Evolutionary conservation across 768 basidiomycete genomes (phyloP), one percentile per base, ranked within the genome.

Genomic region (Suillus bovinus): DNA sequence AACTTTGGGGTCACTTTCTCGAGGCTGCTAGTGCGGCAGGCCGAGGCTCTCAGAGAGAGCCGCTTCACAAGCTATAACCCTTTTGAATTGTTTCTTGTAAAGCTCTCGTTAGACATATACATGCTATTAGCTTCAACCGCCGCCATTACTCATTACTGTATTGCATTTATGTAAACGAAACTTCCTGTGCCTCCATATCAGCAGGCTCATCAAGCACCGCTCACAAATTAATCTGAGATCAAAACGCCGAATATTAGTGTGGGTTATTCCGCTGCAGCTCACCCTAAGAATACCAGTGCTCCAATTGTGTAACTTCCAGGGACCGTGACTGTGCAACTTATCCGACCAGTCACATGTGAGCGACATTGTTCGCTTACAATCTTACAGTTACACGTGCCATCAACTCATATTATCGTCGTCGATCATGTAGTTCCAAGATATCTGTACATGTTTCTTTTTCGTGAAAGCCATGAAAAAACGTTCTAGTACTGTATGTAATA

Each of bases 401-500:
- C n/a, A n/a, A n/a, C n/a, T n/a, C n/a, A n/a, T n/a, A n/a, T n/a
- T n/a, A n/a, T n/a, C n/a, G n/a, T n/a, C n/a, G n/a, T n/a, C n/a
- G n/a, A n/a, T n/a, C n/a, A 13, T 24, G 22, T 36, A 54, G 34
- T 54, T 34, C 22, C 53, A 55, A 55, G 54, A 55, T 38, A 17
- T 50, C 54, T 16, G n/a, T n/a, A n/a, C n/a, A n/a, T n/a, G 16
- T 17, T 16, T 24, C 13, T 8, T 16, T 0, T 27, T 47, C 46
- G 47, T 27, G 5, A 8, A n/a, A 52, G 29, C 38, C 24, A 27
- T 39, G 17, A 55, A 13, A n/a, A 14, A 56, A 20, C 9, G n/a
- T 24, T 55, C 11, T 39, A 56, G 36, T 56, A 56, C 36, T 39
- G 36, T 56, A 56, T 17, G 54, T 33, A n/a, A n/a, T n/a, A n/a